phyloP scores from a whole-genome alignment of 768 basidiomycete genomes.

The Leccinellum albellum region DNA sequence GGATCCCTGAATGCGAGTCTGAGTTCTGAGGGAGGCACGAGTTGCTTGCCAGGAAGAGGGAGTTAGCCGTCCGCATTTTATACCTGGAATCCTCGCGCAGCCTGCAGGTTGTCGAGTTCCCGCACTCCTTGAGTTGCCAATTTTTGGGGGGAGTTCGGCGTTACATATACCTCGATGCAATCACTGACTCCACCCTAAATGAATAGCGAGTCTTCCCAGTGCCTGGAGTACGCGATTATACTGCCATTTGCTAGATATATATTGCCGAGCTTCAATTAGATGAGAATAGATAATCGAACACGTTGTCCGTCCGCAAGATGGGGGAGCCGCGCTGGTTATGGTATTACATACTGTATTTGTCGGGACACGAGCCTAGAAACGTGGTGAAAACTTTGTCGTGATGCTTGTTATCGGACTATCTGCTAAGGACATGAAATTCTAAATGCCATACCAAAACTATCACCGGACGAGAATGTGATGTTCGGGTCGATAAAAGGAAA shows the following conservation, averaged over 20 bases:
- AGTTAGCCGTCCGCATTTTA: slow-evolving; percentile 9
- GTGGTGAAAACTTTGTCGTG: background rate
- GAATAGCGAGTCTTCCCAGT: background rate
- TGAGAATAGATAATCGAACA: slow-evolving; percentile 6
- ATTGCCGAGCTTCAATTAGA: background rate
- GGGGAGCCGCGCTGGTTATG: background rate
- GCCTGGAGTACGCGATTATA: background rate
- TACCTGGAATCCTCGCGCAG: slow-evolving; percentile 6
- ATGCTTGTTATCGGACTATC: background rate
- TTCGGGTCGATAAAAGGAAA: background rate
- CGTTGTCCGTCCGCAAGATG: slow-evolving; percentile 2
- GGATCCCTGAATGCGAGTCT: background rate
- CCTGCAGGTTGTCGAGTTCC: background rate
- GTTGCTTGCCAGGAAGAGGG: background rate
- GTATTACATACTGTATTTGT: slow-evolving; percentile 1
- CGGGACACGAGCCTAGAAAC: background rate
- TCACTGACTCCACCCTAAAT: background rate
- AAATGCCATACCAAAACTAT: background rate
- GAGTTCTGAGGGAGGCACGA: background rate
- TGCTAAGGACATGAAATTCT: background rate
- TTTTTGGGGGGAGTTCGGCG: background rate
- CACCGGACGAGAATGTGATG: background rate
- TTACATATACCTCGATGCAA: background rate
- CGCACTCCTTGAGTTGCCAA: background rate
- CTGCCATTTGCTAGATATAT: background rate